A percentile compares a stretch with the other conserved stretches of the same genome.
Conservation (phyloP, 2,329 filamentous ascomycete species). For the Fusarium nisikadoi region DNA sequence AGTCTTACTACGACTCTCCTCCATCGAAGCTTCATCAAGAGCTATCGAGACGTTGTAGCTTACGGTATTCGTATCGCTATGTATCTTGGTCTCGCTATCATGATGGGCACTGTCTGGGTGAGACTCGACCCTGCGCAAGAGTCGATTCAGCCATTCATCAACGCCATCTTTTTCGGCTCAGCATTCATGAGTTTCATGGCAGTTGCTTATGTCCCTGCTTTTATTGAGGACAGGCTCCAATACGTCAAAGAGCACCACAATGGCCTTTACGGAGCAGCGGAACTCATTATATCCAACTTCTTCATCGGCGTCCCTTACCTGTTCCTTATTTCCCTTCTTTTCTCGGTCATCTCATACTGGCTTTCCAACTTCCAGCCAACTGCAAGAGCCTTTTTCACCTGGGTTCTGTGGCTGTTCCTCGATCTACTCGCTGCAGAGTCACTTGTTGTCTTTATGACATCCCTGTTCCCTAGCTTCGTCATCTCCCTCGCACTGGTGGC, state of each 20-base stretch:
- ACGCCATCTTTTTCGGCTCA: conserved; percentile 80
- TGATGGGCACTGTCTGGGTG: conserved; percentile 91
- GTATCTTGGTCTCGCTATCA: conserved; percentile 79
- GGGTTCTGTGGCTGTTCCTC: conserved; percentile 86
- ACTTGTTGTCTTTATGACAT: conserved; percentile 80
- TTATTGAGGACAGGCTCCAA: conserved; percentile 66
- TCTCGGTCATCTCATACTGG: conserved; percentile 82
- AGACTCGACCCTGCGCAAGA: conserved; percentile 74
- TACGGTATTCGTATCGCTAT: conserved; percentile 86
- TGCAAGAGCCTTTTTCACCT: conserved; percentile 76
- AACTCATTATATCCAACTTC: conserved; percentile 83
- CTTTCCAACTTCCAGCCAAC: conserved; percentile 78
- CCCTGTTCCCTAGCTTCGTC: conserved; percentile 81
- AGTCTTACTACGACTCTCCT: conserved; percentile 72
- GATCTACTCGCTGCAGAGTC: conserved; percentile 85
- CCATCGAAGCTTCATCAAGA: conserved; percentile 84
- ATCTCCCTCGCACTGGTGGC: conserved; percentile 81
- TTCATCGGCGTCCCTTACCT: conserved; percentile 84
- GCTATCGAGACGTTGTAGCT: conserved; percentile 83
- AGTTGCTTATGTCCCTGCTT: conserved; percentile 86
- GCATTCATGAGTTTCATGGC: conserved; percentile 86
- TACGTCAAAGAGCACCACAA: conserved; percentile 76
- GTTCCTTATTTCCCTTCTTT: conserved; percentile 80
- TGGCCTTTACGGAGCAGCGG: conserved; percentile 79
- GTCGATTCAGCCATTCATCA: conserved; percentile 83